Base-by-base conservation (phyloP, 2,329 filamentous ascomycete genomes). In the Alternaria postmessia region DNA sequence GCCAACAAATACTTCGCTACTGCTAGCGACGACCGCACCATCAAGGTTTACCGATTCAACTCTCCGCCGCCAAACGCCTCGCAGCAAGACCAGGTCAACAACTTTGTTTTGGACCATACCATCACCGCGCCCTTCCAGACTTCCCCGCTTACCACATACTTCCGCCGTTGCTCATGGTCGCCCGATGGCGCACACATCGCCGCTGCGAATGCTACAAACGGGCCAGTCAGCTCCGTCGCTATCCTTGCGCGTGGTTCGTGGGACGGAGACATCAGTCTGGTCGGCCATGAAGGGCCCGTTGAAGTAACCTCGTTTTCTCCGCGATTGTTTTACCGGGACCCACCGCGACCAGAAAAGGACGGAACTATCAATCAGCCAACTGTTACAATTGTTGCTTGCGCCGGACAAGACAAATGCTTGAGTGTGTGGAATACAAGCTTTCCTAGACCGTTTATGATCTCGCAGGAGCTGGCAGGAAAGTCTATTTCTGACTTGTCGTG, bases 1-100 rank as follows among this genome's bases (percentile, higher is more conserved):
- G 95, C 95, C 42, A 98, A 98, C 82, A 99, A 98, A 77, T 99
- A 97, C 83, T 99, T 99, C 79, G 95, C 96, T 16, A 99, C 96
- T 0, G 94, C 96, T 3, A 97, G 93, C 80, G 95, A 99, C 78
- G 95, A 99, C 79, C 89, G 95, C 61, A 94, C 93, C 3, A 96
- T 99, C 80, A 96, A 96, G 78, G 92, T 99, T 71, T 98, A 96
- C 80, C 89, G 94, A 60, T 99, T 97, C 78, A 97, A 92, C 2
- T 91, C 94, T 1, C 77, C 95, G 0, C 87, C 90, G 1, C 92
- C 95, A 9, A 97, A 97, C 76, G 92, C 95, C 36, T 96, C 92
- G 1, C 89, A 94, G 54, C 93, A 98, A 75, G 95, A 99, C 76
- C 95, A 97, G 82, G 89, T 95, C 65, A 96, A 96, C 80, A 99